Base-by-base conservation (phyloP, 1,139 yeast species). In the Sugiyamaella grinbergsii region DNA sequence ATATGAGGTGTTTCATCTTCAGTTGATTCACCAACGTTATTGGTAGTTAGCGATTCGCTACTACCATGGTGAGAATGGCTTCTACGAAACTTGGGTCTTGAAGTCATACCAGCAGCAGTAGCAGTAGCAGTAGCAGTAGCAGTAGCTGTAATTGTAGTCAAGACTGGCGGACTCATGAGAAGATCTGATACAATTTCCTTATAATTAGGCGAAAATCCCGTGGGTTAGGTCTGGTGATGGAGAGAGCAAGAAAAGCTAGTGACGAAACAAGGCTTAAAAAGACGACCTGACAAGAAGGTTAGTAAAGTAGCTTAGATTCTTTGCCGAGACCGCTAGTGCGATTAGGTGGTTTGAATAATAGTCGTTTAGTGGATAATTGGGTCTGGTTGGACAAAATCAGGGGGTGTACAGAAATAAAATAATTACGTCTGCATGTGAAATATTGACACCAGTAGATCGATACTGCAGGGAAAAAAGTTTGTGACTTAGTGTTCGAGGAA, bases 1-100 rank as follows among this genome's bases (percentile, higher is more conserved):
- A 56, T 59, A 43, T 54, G 43, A 2, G 64, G 62, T 16, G 61
- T 48, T 19, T 58, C 64, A 13, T 56, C 59, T 29, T 59, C 63
- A 18, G 34, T 18, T 15, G 33, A 8, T 19, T 36, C 40, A 7
- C 45, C 26, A 29, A 19, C 28, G 10, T 18, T 2, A 3, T 16
- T 16, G n/a, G 42, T 42, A 22, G 18, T 15, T 4, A 43, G 5
- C 11, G 39, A 26, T 11, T 36, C 45, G 10, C 24, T 47, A 24
- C 49, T 33, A 31, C 37, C 38, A 19, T 32, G 46, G 16, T 36
- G 50, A 28, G 52, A 51, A 23, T 29, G 36, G 39, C 39, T 32
- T 32, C 50, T 38, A n/a, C 39, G 51, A 34, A 47, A 48, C 18
- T 37, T 33, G 18, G 42, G 47, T 34, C 40, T 31, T 7, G 49